A percentile compares a stretch with the other conserved stretches of the same genome.
phyloP scores from a whole-genome alignment of 1,284 basidiomycete genomes.

The Sporisorium graminicola region DNA sequence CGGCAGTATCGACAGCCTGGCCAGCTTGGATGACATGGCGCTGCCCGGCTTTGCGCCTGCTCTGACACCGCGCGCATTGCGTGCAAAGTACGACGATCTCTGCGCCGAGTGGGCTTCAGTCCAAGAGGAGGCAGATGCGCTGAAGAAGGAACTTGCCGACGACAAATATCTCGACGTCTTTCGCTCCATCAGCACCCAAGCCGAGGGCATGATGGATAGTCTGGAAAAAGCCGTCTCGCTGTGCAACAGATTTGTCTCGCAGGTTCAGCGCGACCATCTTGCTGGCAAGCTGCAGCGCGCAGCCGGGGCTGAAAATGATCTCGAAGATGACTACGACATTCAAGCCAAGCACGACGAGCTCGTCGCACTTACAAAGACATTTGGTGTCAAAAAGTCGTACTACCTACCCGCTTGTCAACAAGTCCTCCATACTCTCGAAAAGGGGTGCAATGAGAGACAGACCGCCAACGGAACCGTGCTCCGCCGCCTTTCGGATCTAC shows the following conservation, averaged over 20 bases:
- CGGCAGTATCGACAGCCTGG: constrained; percentile 42
- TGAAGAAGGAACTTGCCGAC: constrained; percentile 91
- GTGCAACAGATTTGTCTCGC: constrained; percentile 76
- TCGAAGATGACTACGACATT: constrained; percentile 30
- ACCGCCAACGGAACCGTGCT: constrained; percentile 95
- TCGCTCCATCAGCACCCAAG: constrained; percentile 88
- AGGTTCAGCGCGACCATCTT: constrained; percentile 37
- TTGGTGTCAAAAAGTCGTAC: constrained; percentile 74
- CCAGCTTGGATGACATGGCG: constrained; percentile 45
- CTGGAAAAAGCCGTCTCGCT: constrained; percentile 88
- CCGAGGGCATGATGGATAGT: constrained; percentile 95
- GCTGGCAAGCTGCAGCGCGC: constrained; percentile 25
- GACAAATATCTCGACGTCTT: constrained; percentile 97
- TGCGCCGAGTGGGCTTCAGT: constrained; percentile 81
- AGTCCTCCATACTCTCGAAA: constrained; percentile 91
- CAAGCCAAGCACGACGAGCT: constrained; percentile 51
- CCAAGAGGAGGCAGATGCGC: constrained; percentile 81
- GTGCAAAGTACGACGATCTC: constrained; percentile 38
- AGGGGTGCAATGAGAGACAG: constrained; percentile 86
- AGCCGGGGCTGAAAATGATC: constrained; percentile 28
- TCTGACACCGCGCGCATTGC: constrained; percentile 22
- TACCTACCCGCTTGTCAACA: constrained; percentile 93
- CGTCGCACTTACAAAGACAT: constrained; percentile 38
- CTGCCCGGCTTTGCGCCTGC: constrained; percentile 42
- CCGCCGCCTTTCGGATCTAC: constrained; percentile 85